Conservation (phyloP, 2,329 filamentous ascomycete genomes). For the Endothia cerciana region DNA sequence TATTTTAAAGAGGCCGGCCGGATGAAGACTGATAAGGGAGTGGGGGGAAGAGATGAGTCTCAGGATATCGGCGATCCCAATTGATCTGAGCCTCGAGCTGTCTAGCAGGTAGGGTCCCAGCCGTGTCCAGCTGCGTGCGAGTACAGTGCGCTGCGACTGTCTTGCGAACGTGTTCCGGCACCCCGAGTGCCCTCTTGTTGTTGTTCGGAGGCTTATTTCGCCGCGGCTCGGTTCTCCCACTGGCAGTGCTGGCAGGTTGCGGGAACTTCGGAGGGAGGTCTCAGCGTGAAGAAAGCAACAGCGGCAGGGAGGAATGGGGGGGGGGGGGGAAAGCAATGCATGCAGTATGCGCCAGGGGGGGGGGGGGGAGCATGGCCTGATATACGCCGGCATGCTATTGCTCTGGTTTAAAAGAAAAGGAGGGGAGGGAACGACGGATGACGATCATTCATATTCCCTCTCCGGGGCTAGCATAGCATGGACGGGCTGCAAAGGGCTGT, state of each 20-base stretch:
- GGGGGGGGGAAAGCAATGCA: neutral
- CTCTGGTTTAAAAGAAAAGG: neutral
- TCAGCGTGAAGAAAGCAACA: too few species aligned
- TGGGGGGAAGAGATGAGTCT: neutral
- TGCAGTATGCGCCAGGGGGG: neutral
- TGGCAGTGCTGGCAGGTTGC: too few species aligned
- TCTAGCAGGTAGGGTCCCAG: neutral
- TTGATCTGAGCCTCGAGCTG: neutral
- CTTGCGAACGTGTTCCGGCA: too few species aligned
- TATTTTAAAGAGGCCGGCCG: too few species aligned
- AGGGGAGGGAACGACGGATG: conserved; percentile 3
- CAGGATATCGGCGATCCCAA: neutral
- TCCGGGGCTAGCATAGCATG: conserved; percentile 2
- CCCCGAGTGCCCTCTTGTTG: too few species aligned
- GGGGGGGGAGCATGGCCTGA: neutral
- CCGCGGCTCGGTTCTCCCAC: too few species aligned
- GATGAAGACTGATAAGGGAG: too few species aligned
- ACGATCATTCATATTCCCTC: conserved; percentile 4
- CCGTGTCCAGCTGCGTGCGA: too few species aligned
- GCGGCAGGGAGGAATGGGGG: neutral
- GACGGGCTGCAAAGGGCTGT: neutral
- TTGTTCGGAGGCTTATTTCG: too few species aligned
- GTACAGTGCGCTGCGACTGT: too few species aligned
- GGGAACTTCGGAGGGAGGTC: too few species aligned
- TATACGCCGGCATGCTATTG: neutral